Evolutionary conservation across 2,329 filamentous ascomycete species (phyloP).

Genomic region (Botrytis paeoniae): DNA sequence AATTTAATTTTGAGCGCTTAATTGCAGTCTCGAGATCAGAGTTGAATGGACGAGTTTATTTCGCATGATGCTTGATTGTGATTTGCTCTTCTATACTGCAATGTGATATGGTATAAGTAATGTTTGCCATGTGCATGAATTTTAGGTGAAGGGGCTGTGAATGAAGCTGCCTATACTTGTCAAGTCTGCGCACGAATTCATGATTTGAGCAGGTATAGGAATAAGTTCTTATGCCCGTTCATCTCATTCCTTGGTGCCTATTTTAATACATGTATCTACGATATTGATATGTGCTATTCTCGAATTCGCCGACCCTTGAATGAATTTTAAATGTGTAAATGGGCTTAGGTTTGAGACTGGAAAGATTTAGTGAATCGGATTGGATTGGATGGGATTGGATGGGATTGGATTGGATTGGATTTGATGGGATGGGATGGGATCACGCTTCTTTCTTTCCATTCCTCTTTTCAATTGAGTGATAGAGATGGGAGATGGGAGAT

Average conservation of each 20-base stretch:
- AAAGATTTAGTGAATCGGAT: no score
- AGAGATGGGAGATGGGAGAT: no score
- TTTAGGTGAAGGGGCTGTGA: neutral
- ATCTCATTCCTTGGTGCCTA: neutral
- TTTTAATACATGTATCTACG: neutral
- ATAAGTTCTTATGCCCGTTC: neutral
- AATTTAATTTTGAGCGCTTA: slow-evolving; percentile 13
- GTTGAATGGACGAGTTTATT: neutral
- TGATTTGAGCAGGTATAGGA: neutral
- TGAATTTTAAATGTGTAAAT: neutral
- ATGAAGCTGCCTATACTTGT: neutral
- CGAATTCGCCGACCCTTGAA: neutral
- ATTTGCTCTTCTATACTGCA: neutral
- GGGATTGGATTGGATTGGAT: no score
- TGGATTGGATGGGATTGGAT: no score
- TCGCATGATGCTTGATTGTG: neutral
- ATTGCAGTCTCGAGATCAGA: slow-evolving; percentile 9
- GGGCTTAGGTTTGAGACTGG: neutral
- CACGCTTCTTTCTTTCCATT: neutral
- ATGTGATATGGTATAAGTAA: neutral
- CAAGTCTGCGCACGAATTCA: neutral
- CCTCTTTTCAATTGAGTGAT: no score
- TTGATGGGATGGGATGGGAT: neutral
- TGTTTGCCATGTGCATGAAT: neutral
- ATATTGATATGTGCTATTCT: neutral